Evolutionary conservation across 352 stramenopile species (phyloP).

Genomic region (Blastocystis sp.): DNA sequence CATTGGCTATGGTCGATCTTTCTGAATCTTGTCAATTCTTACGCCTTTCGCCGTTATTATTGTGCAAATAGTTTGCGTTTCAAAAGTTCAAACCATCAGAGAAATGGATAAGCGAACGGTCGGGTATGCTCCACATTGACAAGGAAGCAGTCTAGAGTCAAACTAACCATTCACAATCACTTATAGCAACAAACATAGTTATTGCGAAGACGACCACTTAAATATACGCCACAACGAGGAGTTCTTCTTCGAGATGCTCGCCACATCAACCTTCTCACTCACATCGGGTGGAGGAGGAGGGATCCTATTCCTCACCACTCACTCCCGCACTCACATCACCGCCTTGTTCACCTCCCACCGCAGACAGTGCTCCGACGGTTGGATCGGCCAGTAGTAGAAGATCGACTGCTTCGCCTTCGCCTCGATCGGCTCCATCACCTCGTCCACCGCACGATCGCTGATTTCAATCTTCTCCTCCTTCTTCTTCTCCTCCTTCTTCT

Average conservation of each 20-base stretch:
- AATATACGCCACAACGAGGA: background rate
- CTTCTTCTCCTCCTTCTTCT: background rate
- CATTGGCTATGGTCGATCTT: too few species aligned
- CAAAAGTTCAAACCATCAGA: too few species aligned
- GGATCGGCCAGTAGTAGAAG: conserved; percentile 42
- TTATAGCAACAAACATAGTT: background rate
- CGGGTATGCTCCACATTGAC: too few species aligned
- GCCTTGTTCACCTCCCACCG: background rate
- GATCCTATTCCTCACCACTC: conserved; percentile 26
- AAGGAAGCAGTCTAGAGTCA: too few species aligned
- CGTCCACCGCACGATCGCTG: too few species aligned
- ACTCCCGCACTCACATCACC: background rate
- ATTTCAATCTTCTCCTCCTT: background rate
- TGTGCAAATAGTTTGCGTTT: too few species aligned
- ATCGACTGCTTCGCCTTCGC: background rate
- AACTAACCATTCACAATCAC: background rate
- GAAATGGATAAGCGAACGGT: too few species aligned
- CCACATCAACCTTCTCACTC: background rate
- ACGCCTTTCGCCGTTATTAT: too few species aligned
- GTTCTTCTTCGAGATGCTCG: background rate
- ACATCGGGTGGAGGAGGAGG: conserved; percentile 6
- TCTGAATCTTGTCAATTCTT: too few species aligned
- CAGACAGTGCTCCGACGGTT: background rate
- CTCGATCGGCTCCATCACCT: background rate
- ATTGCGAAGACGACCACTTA: background rate